Base-by-base conservation (phyloP, 108 stramenopile genomes). In the Fragilariopsis cylindrus region DNA sequence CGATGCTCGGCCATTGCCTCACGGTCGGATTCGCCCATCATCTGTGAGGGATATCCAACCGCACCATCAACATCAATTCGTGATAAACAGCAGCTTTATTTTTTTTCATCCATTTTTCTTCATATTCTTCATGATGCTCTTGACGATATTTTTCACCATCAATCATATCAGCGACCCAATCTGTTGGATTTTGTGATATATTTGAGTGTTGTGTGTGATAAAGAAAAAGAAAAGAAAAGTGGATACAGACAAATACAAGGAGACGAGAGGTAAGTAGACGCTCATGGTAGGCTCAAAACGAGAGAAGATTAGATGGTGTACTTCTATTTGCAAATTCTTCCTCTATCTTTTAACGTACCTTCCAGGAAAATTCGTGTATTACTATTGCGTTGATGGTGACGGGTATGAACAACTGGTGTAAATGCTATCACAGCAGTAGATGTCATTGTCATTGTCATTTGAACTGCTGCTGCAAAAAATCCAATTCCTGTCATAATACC, bases 61-160 rank as follows among this genome's bases (percentile, higher is more conserved):
- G 12, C 7, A 49, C 65, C 21, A 30, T 48, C 54, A 5, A n/a
- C 41, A 48, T 64, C 70, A 11, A 81, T 39, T 15, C 47, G 53
- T 8, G 72, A 46, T 7, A 81, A 46, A 87, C 69, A 49, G 80
- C 74, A 0, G 57, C 78, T 9, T 81, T 81, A 74, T 90, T 85
- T 60, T 79, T 84, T 19, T 81, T 55, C 69, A 83, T 75, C 85
- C 84, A 85, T 74, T 77, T 46, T 1, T 70, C 44, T 48, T 90
- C 82, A 39, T 64, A 71, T 56, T 85, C 81, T 8, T 85, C 69
- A 57, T 73, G 71, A 70, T 85, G 84, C 8, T 73, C 16, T 42
- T 85, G 78, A 21, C 89, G 86, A 9, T 76, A 66, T 46, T 85
- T 42, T 60, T 90, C 85, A 7, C 71, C 21, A 65, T 90, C 89